Base-by-base conservation (phyloP, 2,329 filamentous ascomycete genomes). In the Nothophoma quercina region DNA sequence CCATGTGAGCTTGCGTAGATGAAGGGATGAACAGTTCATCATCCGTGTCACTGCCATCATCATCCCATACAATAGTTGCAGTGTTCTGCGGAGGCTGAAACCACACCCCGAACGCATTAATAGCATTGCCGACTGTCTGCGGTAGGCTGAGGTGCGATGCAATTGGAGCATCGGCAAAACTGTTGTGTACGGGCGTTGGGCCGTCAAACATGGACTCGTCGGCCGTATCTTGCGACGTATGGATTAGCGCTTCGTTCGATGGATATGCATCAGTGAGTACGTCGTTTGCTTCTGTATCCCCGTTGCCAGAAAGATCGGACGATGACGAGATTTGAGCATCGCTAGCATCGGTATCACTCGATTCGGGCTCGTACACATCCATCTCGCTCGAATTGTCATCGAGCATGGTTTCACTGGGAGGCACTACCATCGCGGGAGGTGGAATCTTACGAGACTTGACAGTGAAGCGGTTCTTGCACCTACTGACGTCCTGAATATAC, bases 401-500 rank as follows among this genome's bases (percentile, higher is more conserved):
- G 3, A 5, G 5, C 3, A 22, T 19, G 12, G 16, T 13, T 7
- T 32, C 19, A 1, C 28, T n/a, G 18, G 39, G 2, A 18, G 8
- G 5, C 2, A 19, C 8, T 8, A 7, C 10, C 7, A 10, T 7
- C 23, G 19, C 15, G 10, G 23, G 15, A 28, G 28, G n/a, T n/a
- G n/a, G 13, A 18, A n/a, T 3, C n/a, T 32, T 33, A 3, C 26
- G 40, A 15, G 13, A 29, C 9, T n/a, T 54, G 8, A 55, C 13
- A 8, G n/a, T 43, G 23, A 65, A 65, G 0, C 22, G 21, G 6
- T 42, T 25, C 19, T 57, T 59, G 8, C 52, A 50, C 9, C 13
- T 21, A 10, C 50, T 51, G 2, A 59, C 7, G 35, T 62, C 55
- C n/a, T 43, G 19, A 38, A 66, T 58, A 32, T 46, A 54, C 2